These are phyloP conservation scores for Chlorencoelia australis DNA, from an alignment of 2,329 filamentous ascomycete genomes.

Conservation along the genomic window DNA sequence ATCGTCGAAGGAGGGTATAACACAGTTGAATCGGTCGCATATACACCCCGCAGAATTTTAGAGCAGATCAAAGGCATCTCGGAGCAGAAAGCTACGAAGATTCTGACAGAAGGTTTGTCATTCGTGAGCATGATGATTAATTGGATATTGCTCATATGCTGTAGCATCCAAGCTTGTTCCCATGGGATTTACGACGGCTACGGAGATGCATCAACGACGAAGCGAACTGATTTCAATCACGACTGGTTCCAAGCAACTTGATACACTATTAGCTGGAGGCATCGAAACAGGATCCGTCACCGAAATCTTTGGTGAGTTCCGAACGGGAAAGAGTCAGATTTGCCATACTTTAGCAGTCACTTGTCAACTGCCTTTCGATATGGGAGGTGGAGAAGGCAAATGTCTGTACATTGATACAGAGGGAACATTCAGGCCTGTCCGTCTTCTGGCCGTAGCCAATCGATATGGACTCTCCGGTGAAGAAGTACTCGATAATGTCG, in stretches of 20 bases:
- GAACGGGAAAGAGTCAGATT: constrained; percentile 96
- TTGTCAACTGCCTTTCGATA: constrained; percentile 94
- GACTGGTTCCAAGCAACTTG: constrained; percentile 93
- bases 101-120: constrained; percentile 70
- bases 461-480: constrained; percentile 91
- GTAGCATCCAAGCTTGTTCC: constrained; percentile 89
- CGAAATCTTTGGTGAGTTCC: constrained; percentile 95
- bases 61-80: constrained; percentile 98
- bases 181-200: constrained; percentile 98
- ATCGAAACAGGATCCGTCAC: constrained; percentile 97
- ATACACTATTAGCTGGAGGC: constrained; percentile 87
- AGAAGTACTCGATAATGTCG: constrained; percentile 96
- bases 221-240: constrained; percentile 97
- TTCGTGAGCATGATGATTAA: background rate
- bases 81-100: constrained; percentile 88
- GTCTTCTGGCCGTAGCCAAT: constrained; percentile 83
- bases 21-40: constrained; percentile 91
- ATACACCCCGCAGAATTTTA: constrained; percentile 71
- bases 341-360: constrained; percentile 98
- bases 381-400: constrained; percentile 97
- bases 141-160: constrained; percentile 2
- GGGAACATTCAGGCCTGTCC: constrained; percentile 89
- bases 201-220: constrained; percentile 95
- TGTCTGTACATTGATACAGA: constrained; percentile 98
- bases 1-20: constrained; percentile 88